These are phyloP conservation scores for Hysterangium stoloniferum DNA, from an alignment of 768 basidiomycete species.

Conservation along the genomic window DNA sequence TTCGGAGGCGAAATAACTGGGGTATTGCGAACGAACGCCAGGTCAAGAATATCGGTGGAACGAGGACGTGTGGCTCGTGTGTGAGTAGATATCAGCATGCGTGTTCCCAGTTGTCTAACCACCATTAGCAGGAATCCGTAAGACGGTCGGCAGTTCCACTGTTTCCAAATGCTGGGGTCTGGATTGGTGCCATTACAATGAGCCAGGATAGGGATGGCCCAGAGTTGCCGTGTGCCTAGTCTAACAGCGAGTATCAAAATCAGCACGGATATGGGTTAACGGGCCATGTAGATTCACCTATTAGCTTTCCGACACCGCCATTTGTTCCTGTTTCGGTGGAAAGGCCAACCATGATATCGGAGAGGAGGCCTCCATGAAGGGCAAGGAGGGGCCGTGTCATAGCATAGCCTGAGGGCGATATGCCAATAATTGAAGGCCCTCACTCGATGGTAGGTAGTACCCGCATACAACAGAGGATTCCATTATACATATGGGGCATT, in stretches of 20 bases:
- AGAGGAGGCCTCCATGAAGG: constrained; percentile 63
- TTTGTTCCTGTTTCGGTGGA: constrained; percentile 51
- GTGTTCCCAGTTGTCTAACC: constrained; percentile 63
- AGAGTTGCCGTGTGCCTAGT: constrained; percentile 53
- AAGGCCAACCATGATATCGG: constrained; percentile 58
- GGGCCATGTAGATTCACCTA: neutral
- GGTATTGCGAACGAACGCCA: constrained; percentile 58
- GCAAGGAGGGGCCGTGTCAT: constrained; percentile 43
- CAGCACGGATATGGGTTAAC: constrained; percentile 22
- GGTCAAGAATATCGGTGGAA: constrained; percentile 60
- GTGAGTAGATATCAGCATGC: constrained; percentile 69
- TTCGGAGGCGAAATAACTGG: constrained; percentile 67
- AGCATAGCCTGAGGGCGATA: neutral
- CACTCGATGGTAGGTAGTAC: constrained; percentile 9
- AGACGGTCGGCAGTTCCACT: constrained; percentile 40
- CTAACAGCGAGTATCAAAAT: constrained; percentile 60
- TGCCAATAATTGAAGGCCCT: neutral
- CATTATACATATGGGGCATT: constrained; percentile 70
- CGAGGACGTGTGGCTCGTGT: constrained; percentile 71
- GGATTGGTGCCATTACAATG: neutral
- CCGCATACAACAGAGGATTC: constrained; percentile 56
- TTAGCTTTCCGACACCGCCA: neutral
- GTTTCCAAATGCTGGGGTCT: constrained; percentile 44
- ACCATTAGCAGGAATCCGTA: constrained; percentile 50
- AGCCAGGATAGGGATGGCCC: neutral